Conservation (phyloP, 371 early-diverging fungal genomes). For the Mucor irregularis region DNA sequence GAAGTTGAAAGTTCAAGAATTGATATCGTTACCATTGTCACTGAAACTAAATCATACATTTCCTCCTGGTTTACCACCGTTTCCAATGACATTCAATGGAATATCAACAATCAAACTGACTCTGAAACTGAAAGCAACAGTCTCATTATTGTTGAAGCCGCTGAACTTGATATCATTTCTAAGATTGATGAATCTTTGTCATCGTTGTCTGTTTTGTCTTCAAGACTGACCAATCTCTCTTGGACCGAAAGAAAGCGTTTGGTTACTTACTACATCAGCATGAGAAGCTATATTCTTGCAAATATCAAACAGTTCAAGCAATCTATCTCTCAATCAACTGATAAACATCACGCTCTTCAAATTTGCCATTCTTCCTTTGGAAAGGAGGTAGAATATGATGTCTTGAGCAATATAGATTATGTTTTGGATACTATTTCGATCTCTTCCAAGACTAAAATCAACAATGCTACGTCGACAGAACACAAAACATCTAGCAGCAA, state of each 20-base stretch:
- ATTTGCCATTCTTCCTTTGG: constrained; percentile 25
- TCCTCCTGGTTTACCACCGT: constrained; percentile 18
- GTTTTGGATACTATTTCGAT: constrained; percentile 6
- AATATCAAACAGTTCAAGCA: constrained; percentile 12
- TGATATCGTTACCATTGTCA: constrained; percentile 22
- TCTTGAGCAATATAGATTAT: constrained; percentile 17
- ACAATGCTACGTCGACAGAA: no score
- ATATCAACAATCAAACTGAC: background rate
- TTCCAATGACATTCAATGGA: constrained; percentile 15
- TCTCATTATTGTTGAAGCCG: constrained; percentile 16
- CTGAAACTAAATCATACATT: constrained; percentile 19
- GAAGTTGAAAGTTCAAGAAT: constrained; percentile 16
- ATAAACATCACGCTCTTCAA: constrained; percentile 10
- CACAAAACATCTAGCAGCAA: background rate
- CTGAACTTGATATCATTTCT: constrained; percentile 17
- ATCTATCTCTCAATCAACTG: background rate
- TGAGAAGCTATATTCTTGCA: constrained; percentile 23
- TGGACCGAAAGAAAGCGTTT: constrained; percentile 30
- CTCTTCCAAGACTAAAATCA: background rate
- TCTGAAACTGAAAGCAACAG: background rate
- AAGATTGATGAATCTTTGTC: constrained; percentile 22
- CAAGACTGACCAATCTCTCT: constrained; percentile 13
- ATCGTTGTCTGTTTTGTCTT: constrained; percentile 9
- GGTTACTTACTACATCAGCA: constrained; percentile 20
- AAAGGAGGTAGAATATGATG: constrained; percentile 5